Base-by-base conservation (phyloP, 129 eudicot genomes). In the Arctium lappa region DNA sequence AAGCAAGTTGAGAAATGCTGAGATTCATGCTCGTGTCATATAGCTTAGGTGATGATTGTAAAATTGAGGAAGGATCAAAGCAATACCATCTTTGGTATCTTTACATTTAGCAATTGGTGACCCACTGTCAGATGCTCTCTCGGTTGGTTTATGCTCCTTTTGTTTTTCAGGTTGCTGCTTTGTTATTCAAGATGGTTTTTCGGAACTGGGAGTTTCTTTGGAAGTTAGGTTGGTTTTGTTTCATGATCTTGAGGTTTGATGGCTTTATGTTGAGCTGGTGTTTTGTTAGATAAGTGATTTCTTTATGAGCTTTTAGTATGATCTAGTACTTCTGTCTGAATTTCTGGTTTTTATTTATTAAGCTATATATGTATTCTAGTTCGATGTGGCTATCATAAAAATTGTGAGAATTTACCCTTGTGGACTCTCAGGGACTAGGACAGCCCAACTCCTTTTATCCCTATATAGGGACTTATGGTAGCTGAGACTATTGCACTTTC, bases 101-200 rank as follows among this genome's bases (percentile, higher is more conserved):
- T 82, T 75, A 33, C 80, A 44, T 66, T 32, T 65, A 75, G 81
- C 71, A 69, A 82, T 72, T 82, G 81, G 81, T 82, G 86, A 82
- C 81, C 77, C 77, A 74, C 46, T 53, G 82, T 69, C 73, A 83
- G 73, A 76, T 88, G 76, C 77, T 81, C 80, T 76, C 87, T 79
- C 39, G 89, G 85, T 73, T 81, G 81, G 82, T 89, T 88, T 87
- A 89, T 87, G 82, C 80, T 86, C 40, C 83, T 85, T 83, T 88
- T 86, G 50, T 88, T 80, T 92, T 92, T 91, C 94, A 95, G 97
- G 95, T 86, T 90, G 92, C 89, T 88, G 94, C 87, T 38, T 83
- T 88, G 79, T 50, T 84, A 76, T 60, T 82, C 83, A 78, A 77
- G 83, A 80, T 83, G 88, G 85, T 88, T 82, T 88, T 89, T 69